Evolutionary conservation across 257 asterid genomes (phyloP).

Genomic region (Salvia rosmarinus): DNA sequence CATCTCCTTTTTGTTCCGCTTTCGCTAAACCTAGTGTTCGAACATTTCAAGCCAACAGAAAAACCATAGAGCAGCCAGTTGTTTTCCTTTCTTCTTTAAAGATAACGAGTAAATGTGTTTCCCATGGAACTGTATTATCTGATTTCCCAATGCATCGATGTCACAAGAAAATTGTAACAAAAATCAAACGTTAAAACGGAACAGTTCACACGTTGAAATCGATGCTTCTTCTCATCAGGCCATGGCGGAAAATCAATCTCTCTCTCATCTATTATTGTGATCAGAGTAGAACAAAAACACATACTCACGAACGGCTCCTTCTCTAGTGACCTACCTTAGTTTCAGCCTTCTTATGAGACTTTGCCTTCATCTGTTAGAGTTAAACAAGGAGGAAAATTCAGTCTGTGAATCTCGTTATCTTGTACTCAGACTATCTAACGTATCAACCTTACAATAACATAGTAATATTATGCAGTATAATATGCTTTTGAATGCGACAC

Average conservation of each 20-base stretch:
- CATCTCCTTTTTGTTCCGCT: background rate
- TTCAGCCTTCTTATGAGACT: conserved; percentile 53
- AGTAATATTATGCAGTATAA: background rate
- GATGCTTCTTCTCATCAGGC: conserved; percentile 23
- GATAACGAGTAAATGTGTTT: background rate
- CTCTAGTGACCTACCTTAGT: conserved; percentile 47
- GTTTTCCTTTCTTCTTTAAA: conserved; percentile 11
- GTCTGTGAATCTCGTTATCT: conserved; percentile 14
- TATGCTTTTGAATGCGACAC: background rate
- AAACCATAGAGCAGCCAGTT: background rate
- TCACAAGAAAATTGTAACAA: conserved; percentile 24
- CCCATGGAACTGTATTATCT: conserved; percentile 19
- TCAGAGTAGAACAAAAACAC: background rate
- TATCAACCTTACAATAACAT: background rate
- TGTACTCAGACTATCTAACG: background rate
- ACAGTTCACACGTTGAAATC: conserved; percentile 12
- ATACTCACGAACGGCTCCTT: conserved; percentile 18
- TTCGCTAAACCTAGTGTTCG: background rate
- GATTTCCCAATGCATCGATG: conserved; percentile 23
- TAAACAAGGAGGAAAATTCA: conserved; percentile 8
- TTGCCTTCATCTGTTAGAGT: conserved; percentile 43
- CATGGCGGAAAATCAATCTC: conserved; percentile 9
- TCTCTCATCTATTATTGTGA: conserved; percentile 36
- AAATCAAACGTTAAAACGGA: conserved; percentile 15
- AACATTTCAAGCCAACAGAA: background rate